These are phyloP conservation scores for Mycena filopes DNA, from an alignment of 768 basidiomycete species.

Conservation along the genomic window DNA sequence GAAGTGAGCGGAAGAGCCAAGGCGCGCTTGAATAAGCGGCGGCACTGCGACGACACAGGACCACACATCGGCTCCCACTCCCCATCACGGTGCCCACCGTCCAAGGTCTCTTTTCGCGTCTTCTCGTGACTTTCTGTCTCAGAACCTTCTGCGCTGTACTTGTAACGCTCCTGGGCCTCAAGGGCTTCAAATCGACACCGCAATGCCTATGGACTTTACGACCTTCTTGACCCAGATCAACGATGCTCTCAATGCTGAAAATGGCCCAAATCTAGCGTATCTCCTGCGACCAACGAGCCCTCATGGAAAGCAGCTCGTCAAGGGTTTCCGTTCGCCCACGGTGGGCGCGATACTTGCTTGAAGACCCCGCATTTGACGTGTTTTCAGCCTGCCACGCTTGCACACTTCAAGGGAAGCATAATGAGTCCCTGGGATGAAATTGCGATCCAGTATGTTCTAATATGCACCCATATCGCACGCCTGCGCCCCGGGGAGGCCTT, in stretches of 20 bases:
- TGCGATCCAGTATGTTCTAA: constrained; percentile 83
- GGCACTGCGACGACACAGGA: no score
- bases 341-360: constrained; percentile 40
- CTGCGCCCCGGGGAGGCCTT: constrained; percentile 79
- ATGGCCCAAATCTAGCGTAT: constrained; percentile 77
- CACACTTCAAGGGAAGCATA: constrained; percentile 69
- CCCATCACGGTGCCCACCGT: no score
- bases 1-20: no score
- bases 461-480: constrained; percentile 75
- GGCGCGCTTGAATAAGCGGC: no score
- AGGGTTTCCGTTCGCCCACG: constrained; percentile 72
- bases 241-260: constrained; percentile 68
- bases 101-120: constrained; percentile 18
- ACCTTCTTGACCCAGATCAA: constrained; percentile 69
- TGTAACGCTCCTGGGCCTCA: constrained; percentile 2
- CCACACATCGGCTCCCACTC: no score
- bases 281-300: constrained; percentile 81
- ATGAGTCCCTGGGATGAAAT: constrained; percentile 88
- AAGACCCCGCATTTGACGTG: neutral
- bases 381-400: constrained; percentile 43
- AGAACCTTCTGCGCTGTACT: neutral
- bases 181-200: constrained; percentile 1
- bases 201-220: constrained; percentile 65
- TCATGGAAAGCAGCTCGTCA: constrained; percentile 80
- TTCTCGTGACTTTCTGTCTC: neutral